Conservation (phyloP, 371 early-diverging fungal genomes). For the Mucor indicus region DNA sequence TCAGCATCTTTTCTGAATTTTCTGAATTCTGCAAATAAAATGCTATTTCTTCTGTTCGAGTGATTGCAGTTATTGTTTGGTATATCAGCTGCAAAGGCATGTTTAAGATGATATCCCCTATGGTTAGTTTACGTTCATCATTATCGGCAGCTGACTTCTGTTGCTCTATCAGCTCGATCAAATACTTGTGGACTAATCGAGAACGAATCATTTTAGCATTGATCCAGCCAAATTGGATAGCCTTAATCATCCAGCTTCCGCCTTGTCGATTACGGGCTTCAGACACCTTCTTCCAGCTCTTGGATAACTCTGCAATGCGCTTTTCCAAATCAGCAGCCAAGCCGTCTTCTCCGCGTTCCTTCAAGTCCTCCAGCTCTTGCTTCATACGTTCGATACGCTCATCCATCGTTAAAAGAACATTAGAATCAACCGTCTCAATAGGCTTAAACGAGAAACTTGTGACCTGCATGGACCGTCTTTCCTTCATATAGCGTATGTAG, state of each 20-base stretch:
- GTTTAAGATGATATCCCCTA: conserved; percentile 6
- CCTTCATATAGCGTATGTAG: conserved; percentile 7
- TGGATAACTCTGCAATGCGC: not conserved
- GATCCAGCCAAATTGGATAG: conserved; percentile 47
- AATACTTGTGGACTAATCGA: conserved; percentile 37
- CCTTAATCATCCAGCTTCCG: conserved; percentile 24
- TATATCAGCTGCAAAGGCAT: not conserved
- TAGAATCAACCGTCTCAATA: not conserved
- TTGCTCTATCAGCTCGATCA: conserved; percentile 18
- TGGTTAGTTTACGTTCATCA: conserved; percentile 6
- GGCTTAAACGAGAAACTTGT: not conserved
- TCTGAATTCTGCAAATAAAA: conserved; percentile 10
- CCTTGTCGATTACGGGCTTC: not conserved
- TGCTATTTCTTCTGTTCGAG: not conserved
- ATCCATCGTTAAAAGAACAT: conserved; percentile 18
- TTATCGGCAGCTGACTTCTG: conserved; percentile 12
- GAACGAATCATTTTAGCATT: conserved; percentile 36
- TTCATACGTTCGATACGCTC: conserved; percentile 28
- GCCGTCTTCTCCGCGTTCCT: not conserved
- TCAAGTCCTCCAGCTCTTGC: not conserved
- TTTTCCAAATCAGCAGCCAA: conserved; percentile 5
- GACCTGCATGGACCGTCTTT: not conserved
- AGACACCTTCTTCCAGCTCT: conserved; percentile 4
- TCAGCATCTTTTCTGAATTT: not conserved
- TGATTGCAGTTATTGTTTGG: conserved; percentile 22